These are phyloP conservation scores for Monosporascus sp. DNA, from an alignment of 2,329 filamentous ascomycete species.

Conservation along the genomic window DNA sequence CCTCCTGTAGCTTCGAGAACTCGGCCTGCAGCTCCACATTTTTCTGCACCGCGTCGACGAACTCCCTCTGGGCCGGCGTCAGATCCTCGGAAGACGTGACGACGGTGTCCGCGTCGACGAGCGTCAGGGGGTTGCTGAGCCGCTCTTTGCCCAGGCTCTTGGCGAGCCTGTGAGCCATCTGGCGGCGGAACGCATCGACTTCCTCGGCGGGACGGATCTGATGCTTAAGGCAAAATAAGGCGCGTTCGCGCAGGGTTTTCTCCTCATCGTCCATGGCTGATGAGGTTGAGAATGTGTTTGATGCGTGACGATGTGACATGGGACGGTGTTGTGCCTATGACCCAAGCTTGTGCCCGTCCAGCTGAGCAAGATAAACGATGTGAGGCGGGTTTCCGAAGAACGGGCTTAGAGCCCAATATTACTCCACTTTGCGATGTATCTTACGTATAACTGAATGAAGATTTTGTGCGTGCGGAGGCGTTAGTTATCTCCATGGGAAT, in stretches of 20 bases:
- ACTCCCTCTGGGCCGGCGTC: slow-evolving; percentile 47
- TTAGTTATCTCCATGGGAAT: too few relatives aligned
- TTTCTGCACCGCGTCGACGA: slow-evolving; percentile 46
- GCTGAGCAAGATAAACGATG: too few relatives aligned
- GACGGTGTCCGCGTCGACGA: slow-evolving; percentile 35
- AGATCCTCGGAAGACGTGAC: slow-evolving; percentile 31
- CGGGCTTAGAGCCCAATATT: too few relatives aligned
- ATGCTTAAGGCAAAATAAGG: slow-evolving; percentile 41
- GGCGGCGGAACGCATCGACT: slow-evolving; percentile 47
- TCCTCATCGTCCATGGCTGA: slow-evolving; percentile 22
- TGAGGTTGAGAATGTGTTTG: background rate
- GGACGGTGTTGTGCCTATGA: too few relatives aligned
- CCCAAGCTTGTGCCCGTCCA: too few relatives aligned
- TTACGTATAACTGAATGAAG: too few relatives aligned
- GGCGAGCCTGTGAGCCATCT: slow-evolving; percentile 49
- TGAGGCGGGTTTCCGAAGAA: too few relatives aligned
- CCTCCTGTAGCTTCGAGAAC: slow-evolving; percentile 34
- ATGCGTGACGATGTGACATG: too few relatives aligned
- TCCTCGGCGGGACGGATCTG: slow-evolving; percentile 55
- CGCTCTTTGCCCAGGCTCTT: slow-evolving; percentile 39
- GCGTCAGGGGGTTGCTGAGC: slow-evolving; percentile 40
- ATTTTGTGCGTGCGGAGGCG: too few relatives aligned
- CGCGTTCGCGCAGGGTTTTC: slow-evolving; percentile 28
- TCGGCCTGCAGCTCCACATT: slow-evolving; percentile 47
- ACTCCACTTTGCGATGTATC: too few relatives aligned